Percentiles rank a stretch among this genome's conserved stretches.
These are phyloP conservation scores for Pichia norvegensis DNA, from an alignment of 1,139 yeast genomes.

Conservation along the genomic window DNA sequence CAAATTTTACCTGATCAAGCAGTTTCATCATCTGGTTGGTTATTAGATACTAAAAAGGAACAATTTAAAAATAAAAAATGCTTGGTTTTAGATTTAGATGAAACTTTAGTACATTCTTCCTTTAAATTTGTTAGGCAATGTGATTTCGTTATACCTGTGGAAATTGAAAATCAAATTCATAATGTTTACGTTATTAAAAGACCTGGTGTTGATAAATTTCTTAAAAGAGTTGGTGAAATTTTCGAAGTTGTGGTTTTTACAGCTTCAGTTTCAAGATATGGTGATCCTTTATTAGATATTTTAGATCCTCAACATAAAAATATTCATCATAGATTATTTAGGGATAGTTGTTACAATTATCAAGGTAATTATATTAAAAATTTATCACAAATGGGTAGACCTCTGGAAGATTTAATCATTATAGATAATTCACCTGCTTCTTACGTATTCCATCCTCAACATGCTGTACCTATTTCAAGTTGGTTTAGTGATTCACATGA, in stretches of 20 bases:
- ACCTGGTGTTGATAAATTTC: constrained; percentile 95
- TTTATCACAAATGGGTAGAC: constrained; percentile 88
- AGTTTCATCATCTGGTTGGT: constrained; percentile 49
- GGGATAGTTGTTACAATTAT: constrained; percentile 74
- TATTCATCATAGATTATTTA: constrained; percentile 84
- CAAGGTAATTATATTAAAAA: constrained; percentile 95
- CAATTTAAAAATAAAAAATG: constrained; percentile 60
- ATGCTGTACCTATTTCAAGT: constrained; percentile 94
- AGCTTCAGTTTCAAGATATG: constrained; percentile 90
- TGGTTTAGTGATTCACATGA: constrained; percentile 99
- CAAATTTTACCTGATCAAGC: constrained; percentile 64
- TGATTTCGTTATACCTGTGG: constrained; percentile 90
- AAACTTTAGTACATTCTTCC: constrained; percentile 91
- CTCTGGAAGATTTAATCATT: constrained; percentile 75
- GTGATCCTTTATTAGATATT: constrained; percentile 88
- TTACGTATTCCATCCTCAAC: constrained; percentile 93
- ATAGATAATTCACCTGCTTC: constrained; percentile 97
- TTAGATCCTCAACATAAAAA: constrained; percentile 57
- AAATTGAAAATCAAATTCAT: constrained; percentile 77
- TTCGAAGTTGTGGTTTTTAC: constrained; percentile 96
- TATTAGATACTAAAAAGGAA: constrained; percentile 49
- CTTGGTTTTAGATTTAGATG: constrained; percentile 86
- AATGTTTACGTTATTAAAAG: constrained; percentile 94
- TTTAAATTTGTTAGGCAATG: constrained; percentile 88
- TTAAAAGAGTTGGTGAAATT: constrained; percentile 72